Percentiles rank a stretch among this genome's conserved stretches.
Conservation (phyloP, 208 protist genomes). For the Leishmania major region DNA sequence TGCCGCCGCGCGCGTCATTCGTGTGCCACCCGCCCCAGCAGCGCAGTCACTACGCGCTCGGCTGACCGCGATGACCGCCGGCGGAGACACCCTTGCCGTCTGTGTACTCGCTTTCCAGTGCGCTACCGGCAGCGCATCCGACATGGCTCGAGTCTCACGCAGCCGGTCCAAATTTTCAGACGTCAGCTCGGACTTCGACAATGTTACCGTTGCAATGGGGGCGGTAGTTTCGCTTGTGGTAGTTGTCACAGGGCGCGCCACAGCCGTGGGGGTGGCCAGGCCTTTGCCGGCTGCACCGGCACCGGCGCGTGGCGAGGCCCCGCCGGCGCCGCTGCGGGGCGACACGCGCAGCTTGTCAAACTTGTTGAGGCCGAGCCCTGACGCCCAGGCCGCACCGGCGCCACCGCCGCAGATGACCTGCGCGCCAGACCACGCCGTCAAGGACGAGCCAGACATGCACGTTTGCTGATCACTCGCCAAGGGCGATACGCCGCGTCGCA, state of each 20-base stretch:
- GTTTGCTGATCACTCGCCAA: slow-evolving; percentile 10
- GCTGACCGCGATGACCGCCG: background rate
- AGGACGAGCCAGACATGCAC: slow-evolving; percentile 20
- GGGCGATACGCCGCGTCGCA: slow-evolving; percentile 15
- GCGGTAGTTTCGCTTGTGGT: background rate
- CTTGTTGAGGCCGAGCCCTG: background rate
- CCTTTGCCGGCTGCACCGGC: background rate
- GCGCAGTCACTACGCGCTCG: background rate
- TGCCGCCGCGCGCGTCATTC: slow-evolving; percentile 1
- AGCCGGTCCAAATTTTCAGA: slow-evolving; percentile 6
- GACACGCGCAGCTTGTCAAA: slow-evolving; percentile 4
- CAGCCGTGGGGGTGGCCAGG: background rate
- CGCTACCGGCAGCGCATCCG: background rate
- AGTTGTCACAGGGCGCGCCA: background rate
- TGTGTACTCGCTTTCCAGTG: slow-evolving; percentile 1
- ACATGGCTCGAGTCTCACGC: background rate
- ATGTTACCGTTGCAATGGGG: background rate
- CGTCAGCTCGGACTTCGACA: background rate
- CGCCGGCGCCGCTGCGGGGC: background rate
- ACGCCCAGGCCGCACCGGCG: background rate
- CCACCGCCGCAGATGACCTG: slow-evolving; percentile 8
- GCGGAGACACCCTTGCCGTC: background rate
- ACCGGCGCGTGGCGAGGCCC: background rate
- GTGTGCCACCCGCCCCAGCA: background rate
- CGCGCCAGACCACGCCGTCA: slow-evolving; percentile 32